Evolutionary conservation across 164 flowering plant species (phyloP), one percentile per base, ranked within the genome.

Genomic region (Litsea cubeba): DNA sequence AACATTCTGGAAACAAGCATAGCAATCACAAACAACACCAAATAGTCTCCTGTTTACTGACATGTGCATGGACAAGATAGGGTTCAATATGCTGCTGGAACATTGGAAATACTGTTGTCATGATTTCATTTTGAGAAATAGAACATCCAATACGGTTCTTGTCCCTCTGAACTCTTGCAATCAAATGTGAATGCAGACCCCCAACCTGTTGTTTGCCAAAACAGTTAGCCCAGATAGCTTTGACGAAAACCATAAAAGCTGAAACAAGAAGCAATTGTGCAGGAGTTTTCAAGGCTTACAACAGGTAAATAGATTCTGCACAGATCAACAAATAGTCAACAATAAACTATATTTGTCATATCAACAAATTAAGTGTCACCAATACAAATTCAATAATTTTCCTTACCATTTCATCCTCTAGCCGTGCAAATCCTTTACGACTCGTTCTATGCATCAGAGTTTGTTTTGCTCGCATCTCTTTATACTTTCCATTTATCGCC

Each of bases 1-100:
- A 1, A 26, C 74, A 50, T 24, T 75, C 22, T 65, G 18, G 25
- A 10, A 40, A 64, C 32, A 2, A 30, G 2, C 32, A 30, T 30
- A 2, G 32, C 1, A 30, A 30, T 30, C 32, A 30, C 22, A 71
- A 69, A 22, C 15, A 32, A 18, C 22, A 22, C 40, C 15, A 64
- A 64, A 46, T 23, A 17, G 14, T 49, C 40, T 24, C 15, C 32
- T 20, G 35, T 26, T 18, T 50, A 91, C 98, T 91, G 62, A 93
- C 99, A 86, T 96, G 97, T 30, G 99, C 99, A 83, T 92, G 97
- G 80, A 94, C 99, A 74, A 96, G 98, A 87, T 96, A 98, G 58
- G 99, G 99, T 81, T 94, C 98, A 76, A 96, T 96, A 76, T 90
- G 84, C 80, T 89, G 97, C 88, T 94, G 98, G 79, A 96, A 96